Percentiles rank a stretch among this genome's conserved stretches.
These are phyloP conservation scores for Hyaloscypha hepaticicola DNA, from an alignment of 495 filamentous ascomycete genomes.

Conservation along the genomic window DNA sequence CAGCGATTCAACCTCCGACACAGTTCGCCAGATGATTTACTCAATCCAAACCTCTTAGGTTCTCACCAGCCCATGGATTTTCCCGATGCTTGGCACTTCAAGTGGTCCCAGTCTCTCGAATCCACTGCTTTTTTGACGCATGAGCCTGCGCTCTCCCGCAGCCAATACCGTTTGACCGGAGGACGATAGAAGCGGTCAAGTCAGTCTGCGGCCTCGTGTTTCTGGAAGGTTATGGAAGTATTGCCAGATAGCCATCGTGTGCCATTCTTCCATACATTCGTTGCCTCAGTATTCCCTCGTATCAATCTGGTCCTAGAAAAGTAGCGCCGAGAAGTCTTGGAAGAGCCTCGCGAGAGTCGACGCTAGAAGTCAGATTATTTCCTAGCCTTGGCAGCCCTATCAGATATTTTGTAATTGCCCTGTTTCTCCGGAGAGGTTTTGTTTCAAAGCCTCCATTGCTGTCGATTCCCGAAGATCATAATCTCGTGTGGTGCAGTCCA, in stretches of 20 bases:
- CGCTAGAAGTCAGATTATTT: background rate
- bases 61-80: background rate
- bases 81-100: background rate
- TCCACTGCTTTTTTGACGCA: background rate
- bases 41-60: too few species aligned
- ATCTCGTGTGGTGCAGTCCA: background rate
- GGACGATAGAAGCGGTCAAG: background rate
- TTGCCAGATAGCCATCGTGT: background rate
- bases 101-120: background rate
- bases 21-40: too few species aligned
- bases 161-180: background rate
- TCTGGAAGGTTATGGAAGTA: background rate
- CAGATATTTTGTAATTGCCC: background rate
- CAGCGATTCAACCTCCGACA: background rate
- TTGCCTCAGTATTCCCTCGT: background rate
- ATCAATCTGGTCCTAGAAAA: background rate
- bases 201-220: background rate
- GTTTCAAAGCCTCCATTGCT: background rate
- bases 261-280: background rate
- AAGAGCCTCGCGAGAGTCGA: background rate
- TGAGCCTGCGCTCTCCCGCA: background rate
- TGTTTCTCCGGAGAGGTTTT: background rate
- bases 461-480: background rate
- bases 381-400: background rate
- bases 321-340: background rate